A percentile compares a stretch with the other conserved stretches of the same genome.
Evolutionary conservation across 306 rosid genomes (phyloP).

Genomic region (Quercus ilex): DNA sequence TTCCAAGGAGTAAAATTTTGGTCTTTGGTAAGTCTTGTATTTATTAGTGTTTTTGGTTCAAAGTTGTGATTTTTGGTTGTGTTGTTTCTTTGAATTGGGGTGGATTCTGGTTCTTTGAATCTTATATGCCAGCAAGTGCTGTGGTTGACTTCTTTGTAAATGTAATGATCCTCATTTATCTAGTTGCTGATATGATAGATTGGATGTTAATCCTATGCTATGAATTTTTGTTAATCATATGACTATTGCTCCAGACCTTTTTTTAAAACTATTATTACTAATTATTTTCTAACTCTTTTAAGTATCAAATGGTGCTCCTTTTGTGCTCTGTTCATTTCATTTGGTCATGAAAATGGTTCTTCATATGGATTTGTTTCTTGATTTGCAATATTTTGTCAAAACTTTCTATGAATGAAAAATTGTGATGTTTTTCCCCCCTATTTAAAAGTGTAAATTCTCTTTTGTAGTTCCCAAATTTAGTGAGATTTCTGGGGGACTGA

Average conservation of each 20-base stretch:
- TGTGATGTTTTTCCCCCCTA: background rate
- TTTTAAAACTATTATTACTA: background rate
- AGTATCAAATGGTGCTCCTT: background rate
- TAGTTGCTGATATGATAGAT: background rate
- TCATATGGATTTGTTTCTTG: background rate
- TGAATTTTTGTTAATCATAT: background rate
- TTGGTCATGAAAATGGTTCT: constrained; percentile 8
- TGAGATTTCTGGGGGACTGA: background rate
- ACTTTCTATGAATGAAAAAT: background rate
- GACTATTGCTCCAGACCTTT: background rate
- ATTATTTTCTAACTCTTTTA: background rate
- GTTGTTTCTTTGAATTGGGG: constrained; percentile 14
- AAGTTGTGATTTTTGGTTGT: constrained; percentile 24
- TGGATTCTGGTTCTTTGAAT: background rate
- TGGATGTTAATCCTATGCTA: background rate
- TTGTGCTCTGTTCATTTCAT: background rate
- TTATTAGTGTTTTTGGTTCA: background rate
- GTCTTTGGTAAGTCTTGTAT: background rate
- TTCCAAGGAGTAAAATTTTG: background rate
- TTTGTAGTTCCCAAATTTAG: background rate
- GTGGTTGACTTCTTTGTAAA: background rate
- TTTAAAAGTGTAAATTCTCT: background rate
- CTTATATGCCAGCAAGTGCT: background rate
- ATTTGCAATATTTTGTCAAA: background rate
- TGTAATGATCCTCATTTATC: background rate